Percentiles rank a stretch among this genome's conserved stretches.
Evolutionary conservation across 495 filamentous ascomycete species (phyloP).

Genomic region (Halenospora varia): DNA sequence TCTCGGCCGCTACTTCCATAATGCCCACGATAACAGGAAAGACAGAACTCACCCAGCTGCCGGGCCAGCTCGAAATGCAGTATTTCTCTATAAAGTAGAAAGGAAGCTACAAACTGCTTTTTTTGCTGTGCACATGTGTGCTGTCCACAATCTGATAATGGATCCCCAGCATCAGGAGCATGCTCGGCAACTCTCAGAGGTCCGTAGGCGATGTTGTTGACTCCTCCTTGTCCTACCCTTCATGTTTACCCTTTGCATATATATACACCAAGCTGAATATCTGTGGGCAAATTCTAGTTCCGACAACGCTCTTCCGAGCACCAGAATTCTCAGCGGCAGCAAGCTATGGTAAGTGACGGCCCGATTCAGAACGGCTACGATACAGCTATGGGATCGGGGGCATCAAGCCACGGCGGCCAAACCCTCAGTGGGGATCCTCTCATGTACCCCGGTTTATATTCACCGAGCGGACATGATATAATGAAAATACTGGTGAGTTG

Average conservation of each 20-base stretch:
- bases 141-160: no score
- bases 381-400: background rate
- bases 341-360: background rate
- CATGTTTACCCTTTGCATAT: background rate
- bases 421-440: conserved; percentile 28
- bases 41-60: background rate
- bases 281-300: no score
- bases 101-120: no score
- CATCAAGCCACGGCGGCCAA: background rate
- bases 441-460: conserved; percentile 45
- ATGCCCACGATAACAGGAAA: background rate
- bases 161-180: conserved; percentile 12
- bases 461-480: conserved; percentile 41
- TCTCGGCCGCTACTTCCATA: background rate
- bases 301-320: no score
- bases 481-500: conserved; percentile 40
- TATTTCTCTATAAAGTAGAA: background rate
- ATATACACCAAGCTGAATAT: background rate
- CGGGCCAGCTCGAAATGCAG: background rate
- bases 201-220: no score
- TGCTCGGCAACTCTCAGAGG: conserved; percentile 10
- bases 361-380: background rate
- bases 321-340: no score
- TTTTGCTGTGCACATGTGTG: no score
- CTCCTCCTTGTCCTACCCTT: no score